Conservation (phyloP, 805 yeast species). For the Candida peoriensis region DNA sequence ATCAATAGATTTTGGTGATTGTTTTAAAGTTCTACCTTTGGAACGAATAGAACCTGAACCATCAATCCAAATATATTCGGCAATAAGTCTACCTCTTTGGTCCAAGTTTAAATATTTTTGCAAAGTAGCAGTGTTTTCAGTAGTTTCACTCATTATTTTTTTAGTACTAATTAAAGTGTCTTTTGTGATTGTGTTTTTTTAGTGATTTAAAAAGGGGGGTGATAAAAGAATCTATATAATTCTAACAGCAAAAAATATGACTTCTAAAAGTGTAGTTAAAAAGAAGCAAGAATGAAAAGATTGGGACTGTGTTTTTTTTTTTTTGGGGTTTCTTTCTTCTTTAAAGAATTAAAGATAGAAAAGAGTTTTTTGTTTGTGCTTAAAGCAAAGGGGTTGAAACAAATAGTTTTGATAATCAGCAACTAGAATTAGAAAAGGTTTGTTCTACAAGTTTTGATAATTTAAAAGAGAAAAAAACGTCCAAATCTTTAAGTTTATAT, state of each 20-base stretch:
- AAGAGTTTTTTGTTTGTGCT: background rate
- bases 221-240: background rate
- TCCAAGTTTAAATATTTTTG: conserved; percentile 78
- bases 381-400: conserved; percentile 1
- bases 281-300: no score
- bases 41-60: conserved; percentile 88
- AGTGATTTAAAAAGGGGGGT: background rate
- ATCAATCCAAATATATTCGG: conserved; percentile 98
- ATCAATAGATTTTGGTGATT: conserved; percentile 64
- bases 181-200: background rate
- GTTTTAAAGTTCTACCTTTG: conserved; percentile 81
- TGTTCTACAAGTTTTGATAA: background rate
- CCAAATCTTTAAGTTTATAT: no score
- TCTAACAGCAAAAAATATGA: no score
- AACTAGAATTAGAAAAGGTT: background rate
- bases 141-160: conserved; percentile 36
- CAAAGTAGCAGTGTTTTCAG: conserved; percentile 69
- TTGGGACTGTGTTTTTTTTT: no score
- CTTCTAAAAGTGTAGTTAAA: no score
- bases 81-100: conserved; percentile 83
- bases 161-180: no score
- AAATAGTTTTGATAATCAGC: conserved; percentile 1
- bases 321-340: no score
- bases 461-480: no score
- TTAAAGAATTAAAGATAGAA: background rate